Base-by-base conservation (phyloP, 83 land plant species). In the Diphasiastrum complanatum region DNA sequence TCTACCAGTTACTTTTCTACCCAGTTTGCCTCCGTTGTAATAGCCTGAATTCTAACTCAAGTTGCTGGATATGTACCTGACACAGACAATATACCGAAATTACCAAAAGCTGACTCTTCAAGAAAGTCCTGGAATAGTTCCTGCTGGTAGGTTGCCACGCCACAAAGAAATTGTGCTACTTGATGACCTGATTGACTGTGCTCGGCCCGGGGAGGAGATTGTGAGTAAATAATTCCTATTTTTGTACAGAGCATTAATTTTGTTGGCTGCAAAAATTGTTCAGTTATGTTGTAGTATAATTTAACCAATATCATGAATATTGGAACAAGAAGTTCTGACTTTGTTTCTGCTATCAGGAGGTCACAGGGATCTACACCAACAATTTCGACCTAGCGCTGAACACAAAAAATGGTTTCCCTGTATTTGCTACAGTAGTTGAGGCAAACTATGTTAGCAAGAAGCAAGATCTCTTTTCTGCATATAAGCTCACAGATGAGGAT, bases 141-240 rank as follows among this genome's bases (percentile, higher is more conserved):
- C 96, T 11, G 91, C 98, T 56, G 98, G 98, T 33, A 75, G 98
- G 40, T 86, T 92, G 47, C 98, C 98, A 23, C 78, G 98, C 63
- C 76, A 88, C 74, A 92, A 92, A 65, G 98, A 92, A 77, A 85
- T 92, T 40, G 85, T 92, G 68, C 81, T 92, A 27, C 73, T 92
- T 41, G 83, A 92, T 67, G 98, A 92, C 50, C 81, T 92, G 35
- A 92, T 92, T 53, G 98, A 92, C 71, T 78, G 87, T 79, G 98
- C 98, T 48, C 87, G 98, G 5, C 98, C 98, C 19, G 98, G 98
- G 52, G 98, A 93, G 80, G 98, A 93, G 64, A 85, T 93, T 75
- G 98, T 93, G 80, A 68, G 67, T 50, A 29, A 31, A 53, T 50
- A 4, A 10, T 12, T 45, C 23, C 38, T 2, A 30, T 51, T 61